Evolutionary conservation across 2,329 filamentous ascomycete species (phyloP).

Genomic region (Aureobasidium melanogenum): DNA sequence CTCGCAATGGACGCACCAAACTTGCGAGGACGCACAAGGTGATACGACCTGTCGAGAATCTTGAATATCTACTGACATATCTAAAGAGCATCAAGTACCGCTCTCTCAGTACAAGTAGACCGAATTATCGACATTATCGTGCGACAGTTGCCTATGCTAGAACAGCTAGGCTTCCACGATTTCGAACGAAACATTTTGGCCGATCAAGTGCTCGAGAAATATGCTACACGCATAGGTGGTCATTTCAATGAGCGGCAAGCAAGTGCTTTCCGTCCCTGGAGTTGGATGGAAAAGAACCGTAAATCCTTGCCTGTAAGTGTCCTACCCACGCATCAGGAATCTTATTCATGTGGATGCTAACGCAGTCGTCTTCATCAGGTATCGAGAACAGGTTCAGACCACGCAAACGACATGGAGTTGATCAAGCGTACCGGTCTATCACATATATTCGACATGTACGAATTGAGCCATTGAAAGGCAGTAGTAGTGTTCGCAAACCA

Average conservation of each 20-base stretch:
- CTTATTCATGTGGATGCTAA: background rate
- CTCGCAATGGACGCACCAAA: background rate
- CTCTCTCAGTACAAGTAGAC: background rate
- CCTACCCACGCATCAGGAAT: background rate
- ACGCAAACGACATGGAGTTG: background rate
- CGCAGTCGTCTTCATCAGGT: background rate
- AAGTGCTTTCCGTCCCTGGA: background rate
- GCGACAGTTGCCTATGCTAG: background rate
- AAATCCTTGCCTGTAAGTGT: background rate
- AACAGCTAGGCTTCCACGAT: background rate
- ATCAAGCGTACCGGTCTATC: background rate
- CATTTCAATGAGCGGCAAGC: background rate
- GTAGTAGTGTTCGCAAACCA: background rate
- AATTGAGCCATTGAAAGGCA: background rate
- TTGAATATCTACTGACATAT: background rate
- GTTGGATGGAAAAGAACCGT: background rate
- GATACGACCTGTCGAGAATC: too few relatives aligned
- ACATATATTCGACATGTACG: background rate
- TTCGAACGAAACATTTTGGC: background rate
- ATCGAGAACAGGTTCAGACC: background rate
- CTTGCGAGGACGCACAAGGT: background rate
- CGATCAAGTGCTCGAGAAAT: background rate
- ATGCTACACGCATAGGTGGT: background rate
- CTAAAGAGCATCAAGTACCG: background rate
- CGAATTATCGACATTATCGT: background rate